Percentiles rank a stretch among this genome's conserved stretches.
Evolutionary conservation across 2,329 filamentous ascomycete genomes (phyloP).

Genomic region (Aspergillus tubingensis): DNA sequence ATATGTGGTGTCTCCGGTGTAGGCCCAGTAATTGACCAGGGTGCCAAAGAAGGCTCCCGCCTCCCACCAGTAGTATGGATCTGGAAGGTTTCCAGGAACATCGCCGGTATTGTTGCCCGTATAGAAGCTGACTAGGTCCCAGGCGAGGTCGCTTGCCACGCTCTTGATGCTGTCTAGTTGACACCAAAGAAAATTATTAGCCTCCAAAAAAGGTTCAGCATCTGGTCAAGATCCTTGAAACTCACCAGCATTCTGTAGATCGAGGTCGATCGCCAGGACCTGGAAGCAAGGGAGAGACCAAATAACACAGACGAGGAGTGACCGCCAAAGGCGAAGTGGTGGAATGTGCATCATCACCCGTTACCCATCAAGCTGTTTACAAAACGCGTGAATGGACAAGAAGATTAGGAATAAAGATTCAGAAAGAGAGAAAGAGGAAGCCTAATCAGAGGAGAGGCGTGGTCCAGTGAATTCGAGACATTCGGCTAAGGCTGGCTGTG

Average conservation of each 20-base stretch:
- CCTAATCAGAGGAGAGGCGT: background rate
- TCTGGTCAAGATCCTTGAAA: background rate
- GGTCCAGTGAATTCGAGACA: background rate
- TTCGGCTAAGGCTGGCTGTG: background rate
- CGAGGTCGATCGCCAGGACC: constrained; percentile 10
- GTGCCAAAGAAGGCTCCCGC: constrained; percentile 66
- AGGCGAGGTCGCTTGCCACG: constrained; percentile 47
- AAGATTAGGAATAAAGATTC: background rate
- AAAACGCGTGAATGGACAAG: background rate
- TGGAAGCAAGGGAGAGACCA: background rate
- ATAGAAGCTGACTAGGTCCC: constrained; percentile 55
- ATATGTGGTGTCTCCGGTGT: constrained; percentile 70
- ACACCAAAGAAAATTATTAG: background rate
- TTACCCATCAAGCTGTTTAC: no score
- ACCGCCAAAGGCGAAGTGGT: background rate
- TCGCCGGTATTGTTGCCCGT: constrained; percentile 49
- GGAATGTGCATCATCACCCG: no score
- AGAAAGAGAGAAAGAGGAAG: background rate
- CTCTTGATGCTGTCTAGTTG: constrained; percentile 39
- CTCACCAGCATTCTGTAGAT: constrained; percentile 13
- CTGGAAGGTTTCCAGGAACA: constrained; percentile 49
- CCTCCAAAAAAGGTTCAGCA: background rate
- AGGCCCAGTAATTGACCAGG: constrained; percentile 79
- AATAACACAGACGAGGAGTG: background rate
- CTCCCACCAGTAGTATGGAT: constrained; percentile 65